phyloP scores from a whole-genome alignment of 805 yeast species.

The Candida boleticola region DNA sequence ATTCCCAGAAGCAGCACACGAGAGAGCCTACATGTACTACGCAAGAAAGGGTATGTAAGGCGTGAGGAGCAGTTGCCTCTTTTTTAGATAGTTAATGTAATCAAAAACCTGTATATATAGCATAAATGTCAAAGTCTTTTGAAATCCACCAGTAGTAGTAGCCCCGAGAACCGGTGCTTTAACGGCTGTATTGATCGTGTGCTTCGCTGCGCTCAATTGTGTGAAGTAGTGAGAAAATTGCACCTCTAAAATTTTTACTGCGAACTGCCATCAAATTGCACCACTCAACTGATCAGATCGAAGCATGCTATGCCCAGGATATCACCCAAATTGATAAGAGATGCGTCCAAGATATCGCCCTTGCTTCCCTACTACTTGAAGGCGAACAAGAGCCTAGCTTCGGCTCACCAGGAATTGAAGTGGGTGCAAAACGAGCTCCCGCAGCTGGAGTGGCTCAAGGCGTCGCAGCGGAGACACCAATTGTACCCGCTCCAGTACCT shows the following conservation, averaged over 20 bases:
- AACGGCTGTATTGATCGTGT: too few species aligned
- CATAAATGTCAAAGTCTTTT: constrained; percentile 4
- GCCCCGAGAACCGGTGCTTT: too few species aligned
- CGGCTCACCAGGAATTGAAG: constrained; percentile 54
- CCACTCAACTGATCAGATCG: too few species aligned
- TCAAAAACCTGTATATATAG: constrained; percentile 9
- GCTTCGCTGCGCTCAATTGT: too few species aligned
- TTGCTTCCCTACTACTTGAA: constrained; percentile 32
- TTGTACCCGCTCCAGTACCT: constrained; percentile 81
- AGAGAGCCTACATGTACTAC: constrained; percentile 94
- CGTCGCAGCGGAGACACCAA: constrained; percentile 51
- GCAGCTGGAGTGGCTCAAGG: constrained; percentile 41
- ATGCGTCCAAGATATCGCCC: constrained; percentile 24
- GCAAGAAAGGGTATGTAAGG: constrained; percentile 61
- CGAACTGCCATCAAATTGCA: too few species aligned
- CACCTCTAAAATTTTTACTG: too few species aligned
- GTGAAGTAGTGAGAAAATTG: too few species aligned
- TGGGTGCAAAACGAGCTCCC: constrained; percentile 69
- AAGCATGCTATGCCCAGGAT: constrained; percentile 22
- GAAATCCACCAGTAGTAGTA: too few species aligned
- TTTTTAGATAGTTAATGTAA: neutral
- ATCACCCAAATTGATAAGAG: constrained; percentile 23
- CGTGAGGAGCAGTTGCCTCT: neutral
- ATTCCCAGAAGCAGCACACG: constrained; percentile 75
- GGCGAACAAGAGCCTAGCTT: constrained; percentile 27